Conservation (phyloP, 2,329 filamentous ascomycete species). For the Penicillium hesseltinei region DNA sequence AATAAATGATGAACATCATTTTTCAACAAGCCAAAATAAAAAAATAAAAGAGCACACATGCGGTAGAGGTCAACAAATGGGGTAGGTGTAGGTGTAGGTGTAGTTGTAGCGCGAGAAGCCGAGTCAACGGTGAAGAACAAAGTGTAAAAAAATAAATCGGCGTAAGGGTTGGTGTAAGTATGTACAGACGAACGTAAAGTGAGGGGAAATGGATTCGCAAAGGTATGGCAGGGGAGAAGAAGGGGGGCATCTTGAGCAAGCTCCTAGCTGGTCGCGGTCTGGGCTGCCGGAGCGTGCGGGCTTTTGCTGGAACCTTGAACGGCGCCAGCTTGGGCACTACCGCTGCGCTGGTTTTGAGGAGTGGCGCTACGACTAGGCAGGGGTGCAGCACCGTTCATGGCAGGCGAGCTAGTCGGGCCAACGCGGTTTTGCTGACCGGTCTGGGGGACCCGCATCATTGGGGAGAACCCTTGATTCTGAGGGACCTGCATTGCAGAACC, state of each 20-base stretch:
- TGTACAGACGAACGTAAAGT: conserved; percentile 32
- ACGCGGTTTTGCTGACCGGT: conserved; percentile 43
- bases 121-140: conserved; percentile 14
- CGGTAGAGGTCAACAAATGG: conserved; percentile 2
- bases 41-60: conserved; percentile 19
- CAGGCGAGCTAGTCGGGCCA: conserved; percentile 42
- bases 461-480: conserved; percentile 52
- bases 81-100: conserved; percentile 1
- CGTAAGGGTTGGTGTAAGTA: conserved; percentile 25
- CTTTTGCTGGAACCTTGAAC: conserved; percentile 42
- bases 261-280: conserved; percentile 38
- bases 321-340: conserved; percentile 42
- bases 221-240: not conserved
- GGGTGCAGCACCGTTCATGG: conserved; percentile 44
- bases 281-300: conserved; percentile 43
- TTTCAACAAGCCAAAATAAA: conserved; percentile 10
- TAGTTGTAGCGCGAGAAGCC: conserved; percentile 15
- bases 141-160: conserved; percentile 20
- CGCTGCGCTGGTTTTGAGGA: conserved; percentile 47
- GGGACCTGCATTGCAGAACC: conserved; percentile 43
- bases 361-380: conserved; percentile 47
- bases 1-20: conserved; percentile 16
- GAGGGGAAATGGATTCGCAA: conserved; percentile 3
- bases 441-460: conserved; percentile 55
- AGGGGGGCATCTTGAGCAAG: not conserved